Percentiles rank a stretch among this genome's conserved stretches.
Evolutionary conservation across 768 basidiomycete species (phyloP).

Genomic region (Russula ochroleuca): DNA sequence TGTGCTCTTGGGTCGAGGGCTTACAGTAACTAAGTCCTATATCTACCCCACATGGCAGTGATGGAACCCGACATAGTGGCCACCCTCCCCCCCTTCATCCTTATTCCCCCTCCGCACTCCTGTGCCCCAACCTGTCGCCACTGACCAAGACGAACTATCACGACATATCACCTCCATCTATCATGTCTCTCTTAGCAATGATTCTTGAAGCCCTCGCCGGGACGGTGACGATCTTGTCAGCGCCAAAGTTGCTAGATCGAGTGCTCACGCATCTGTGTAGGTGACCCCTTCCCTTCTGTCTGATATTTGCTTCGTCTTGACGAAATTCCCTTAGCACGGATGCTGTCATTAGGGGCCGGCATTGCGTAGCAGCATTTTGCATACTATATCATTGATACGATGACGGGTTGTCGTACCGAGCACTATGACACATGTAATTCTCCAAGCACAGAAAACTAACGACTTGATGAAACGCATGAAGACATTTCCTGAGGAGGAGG

Average conservation of each 20-base stretch:
- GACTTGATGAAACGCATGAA: background rate
- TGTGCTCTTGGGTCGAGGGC: background rate
- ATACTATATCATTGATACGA: background rate
- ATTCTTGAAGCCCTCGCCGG: background rate
- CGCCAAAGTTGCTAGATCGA: slow-evolving; percentile 9
- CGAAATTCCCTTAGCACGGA: background rate
- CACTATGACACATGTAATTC: background rate
- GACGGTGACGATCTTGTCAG: slow-evolving; percentile 6
- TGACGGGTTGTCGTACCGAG: background rate
- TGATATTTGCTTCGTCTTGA: background rate
- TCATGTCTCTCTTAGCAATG: background rate
- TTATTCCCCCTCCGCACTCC: background rate
- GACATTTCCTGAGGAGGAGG: background rate
- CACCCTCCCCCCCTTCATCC: background rate
- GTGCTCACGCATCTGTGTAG: slow-evolving; percentile 14
- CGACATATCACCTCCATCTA: background rate
- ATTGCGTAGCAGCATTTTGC: slow-evolving; percentile 13
- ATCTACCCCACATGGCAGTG: background rate
- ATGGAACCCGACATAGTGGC: background rate
- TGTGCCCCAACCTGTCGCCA: background rate
- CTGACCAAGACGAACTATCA: background rate
- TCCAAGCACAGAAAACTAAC: background rate
- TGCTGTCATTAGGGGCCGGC: slow-evolving; percentile 16
- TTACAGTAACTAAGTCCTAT: background rate
- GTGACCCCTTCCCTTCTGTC: background rate